phyloP scores from a whole-genome alignment of 192 early-diverging fungal species.

The Globomyces pollinis-pini region DNA sequence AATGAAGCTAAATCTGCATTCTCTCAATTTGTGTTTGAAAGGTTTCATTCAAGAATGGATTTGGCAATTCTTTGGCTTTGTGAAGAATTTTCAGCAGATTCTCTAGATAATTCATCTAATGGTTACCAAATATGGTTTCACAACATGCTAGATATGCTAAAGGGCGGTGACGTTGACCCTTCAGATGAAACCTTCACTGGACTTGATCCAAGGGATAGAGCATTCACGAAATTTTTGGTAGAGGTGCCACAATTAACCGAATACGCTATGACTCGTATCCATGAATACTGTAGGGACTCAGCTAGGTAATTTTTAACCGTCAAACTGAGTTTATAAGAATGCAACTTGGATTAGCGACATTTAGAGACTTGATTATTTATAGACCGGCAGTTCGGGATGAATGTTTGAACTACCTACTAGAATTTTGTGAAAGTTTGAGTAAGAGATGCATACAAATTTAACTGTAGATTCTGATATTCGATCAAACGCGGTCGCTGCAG shows the following conservation, averaged over 20 bases:
- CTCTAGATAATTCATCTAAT: conserved; percentile 22
- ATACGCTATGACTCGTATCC: conserved; percentile 48
- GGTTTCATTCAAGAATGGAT: conserved; percentile 49
- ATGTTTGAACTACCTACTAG: conserved; percentile 48
- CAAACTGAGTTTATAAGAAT: conserved; percentile 27
- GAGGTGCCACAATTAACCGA: conserved; percentile 67
- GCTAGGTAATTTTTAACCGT: background rate
- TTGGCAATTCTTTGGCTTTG: conserved; percentile 1
- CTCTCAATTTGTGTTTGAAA: conserved; percentile 50
- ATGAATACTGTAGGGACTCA: conserved; percentile 55
- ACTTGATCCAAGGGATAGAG: conserved; percentile 62
- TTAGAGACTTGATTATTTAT: conserved; percentile 51
- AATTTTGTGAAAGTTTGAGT: conserved; percentile 44
- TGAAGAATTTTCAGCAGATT: conserved; percentile 13
- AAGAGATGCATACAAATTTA: background rate
- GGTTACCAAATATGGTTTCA: conserved; percentile 9
- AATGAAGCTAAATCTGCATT: conserved; percentile 21
- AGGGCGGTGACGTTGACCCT: too few species aligned
- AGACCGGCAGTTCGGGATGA: conserved; percentile 46
- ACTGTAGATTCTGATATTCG: conserved; percentile 18
- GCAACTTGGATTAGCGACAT: conserved; percentile 46
- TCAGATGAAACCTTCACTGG: too few species aligned
- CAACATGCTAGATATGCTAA: conserved; percentile 5
- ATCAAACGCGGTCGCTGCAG: conserved; percentile 50
- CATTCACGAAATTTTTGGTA: conserved; percentile 64